Base-by-base conservation (phyloP, 1,284 basidiomycete species). In the Cystodermella granulosa region DNA sequence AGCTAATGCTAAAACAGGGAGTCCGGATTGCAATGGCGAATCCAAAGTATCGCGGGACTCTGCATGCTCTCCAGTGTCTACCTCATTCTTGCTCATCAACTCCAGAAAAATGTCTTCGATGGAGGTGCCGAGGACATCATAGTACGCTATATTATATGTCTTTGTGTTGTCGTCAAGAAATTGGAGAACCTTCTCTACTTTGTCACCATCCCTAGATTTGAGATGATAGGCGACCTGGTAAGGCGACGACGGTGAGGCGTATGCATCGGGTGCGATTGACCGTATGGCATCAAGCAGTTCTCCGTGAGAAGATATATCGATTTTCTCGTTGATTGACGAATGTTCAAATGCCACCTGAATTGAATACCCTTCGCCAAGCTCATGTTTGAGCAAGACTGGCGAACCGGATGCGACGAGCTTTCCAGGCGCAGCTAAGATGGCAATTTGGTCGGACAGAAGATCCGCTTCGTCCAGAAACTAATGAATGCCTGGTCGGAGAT, bases 391-490 rank as follows among this genome's bases (percentile, higher is more conserved):
- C 17, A 77, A 60, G 2, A 90, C 84, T 3, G 87, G 87, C 1
- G 82, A 75, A 5, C 84, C 87, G 37, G 80, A 70, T 0, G 85
- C 86, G 3, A 90, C 75, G 2, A 88, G 68, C 52, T 81, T 83
- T 7, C 87, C 87, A 3, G 87, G 87, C 0, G 84, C 78, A 18
- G 83, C 81, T 4, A 91, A 69, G 41, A 90, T 82, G 0, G 83
- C 83, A 40, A 91, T 85, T 11, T 79, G 71, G 54, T 90, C 87
- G 0, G 81, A 87, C 7, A 91, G 68, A 14, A 89, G 70, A 58
- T 90, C 87, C 0, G 86, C 86, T 65, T 91, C 87, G 53, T 91
- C 87, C 4, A 89, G 71, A 63, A 88, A 85, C 76, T 81, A 53
- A n/a, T 8, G 35, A 20, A 11, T 37, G 17, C 11, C 11, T n/a